Conservation (phyloP, 768 basidiomycete genomes). For the Mrakia frigida region DNA sequence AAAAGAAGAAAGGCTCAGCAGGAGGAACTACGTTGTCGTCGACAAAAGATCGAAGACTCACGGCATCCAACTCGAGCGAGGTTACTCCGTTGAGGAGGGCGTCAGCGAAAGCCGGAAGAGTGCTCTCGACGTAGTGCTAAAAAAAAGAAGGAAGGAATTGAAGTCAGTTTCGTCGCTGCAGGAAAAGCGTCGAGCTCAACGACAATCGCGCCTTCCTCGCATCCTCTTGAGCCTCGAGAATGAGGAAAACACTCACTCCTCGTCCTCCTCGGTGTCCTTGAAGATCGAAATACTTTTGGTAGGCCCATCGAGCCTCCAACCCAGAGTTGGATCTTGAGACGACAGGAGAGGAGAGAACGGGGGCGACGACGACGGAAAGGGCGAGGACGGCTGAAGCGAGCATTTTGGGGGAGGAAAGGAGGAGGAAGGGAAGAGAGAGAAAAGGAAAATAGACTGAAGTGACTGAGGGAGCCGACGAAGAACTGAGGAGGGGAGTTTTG, state of each 20-base stretch:
- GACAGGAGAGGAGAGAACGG: neutral
- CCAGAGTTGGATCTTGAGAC: neutral
- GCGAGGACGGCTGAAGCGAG: neutral
- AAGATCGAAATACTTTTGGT: constrained; percentile 21
- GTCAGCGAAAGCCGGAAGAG: constrained; percentile 64
- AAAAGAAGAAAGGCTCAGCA: neutral
- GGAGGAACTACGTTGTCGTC: constrained; percentile 20
- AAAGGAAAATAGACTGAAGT: too few relatives aligned
- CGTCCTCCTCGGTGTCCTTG: constrained; percentile 31
- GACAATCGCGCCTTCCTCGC: too few relatives aligned
- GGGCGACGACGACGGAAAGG: neutral
- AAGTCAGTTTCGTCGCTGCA: neutral
- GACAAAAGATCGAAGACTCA: constrained; percentile 38
- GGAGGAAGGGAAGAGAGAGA: neutral
- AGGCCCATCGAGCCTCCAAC: neutral
- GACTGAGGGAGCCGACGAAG: too few relatives aligned
- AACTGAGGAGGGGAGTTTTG: constrained; percentile 20
- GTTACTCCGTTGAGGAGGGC: constrained; percentile 82
- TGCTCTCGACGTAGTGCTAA: constrained; percentile 19
- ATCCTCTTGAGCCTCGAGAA: too few relatives aligned
- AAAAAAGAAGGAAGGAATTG: neutral
- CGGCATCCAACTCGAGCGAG: constrained; percentile 69
- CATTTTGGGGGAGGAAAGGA: neutral
- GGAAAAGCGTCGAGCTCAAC: neutral
- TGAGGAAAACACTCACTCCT: constrained; percentile 1